phyloP scores from a whole-genome alignment of 108 stramenopile species.

The Nitzschia putrida region DNA sequence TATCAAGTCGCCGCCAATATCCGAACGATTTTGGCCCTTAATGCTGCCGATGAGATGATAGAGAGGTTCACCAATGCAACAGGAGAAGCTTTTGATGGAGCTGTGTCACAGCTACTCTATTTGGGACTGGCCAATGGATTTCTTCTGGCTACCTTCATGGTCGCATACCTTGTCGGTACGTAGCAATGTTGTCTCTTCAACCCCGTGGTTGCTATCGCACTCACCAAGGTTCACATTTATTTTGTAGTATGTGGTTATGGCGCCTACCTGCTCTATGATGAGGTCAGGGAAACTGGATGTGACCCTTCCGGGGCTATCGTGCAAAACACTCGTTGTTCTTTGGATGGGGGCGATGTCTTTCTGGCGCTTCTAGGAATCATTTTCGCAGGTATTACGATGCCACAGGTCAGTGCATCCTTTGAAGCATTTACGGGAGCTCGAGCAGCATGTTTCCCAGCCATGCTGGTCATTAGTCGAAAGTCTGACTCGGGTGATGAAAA shows the following conservation, averaged over 20 bases:
- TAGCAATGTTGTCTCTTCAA: constrained; percentile 29
- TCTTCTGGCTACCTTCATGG: constrained; percentile 37
- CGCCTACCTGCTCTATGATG: constrained; percentile 43
- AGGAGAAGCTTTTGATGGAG: constrained; percentile 36
- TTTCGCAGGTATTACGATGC: constrained; percentile 39
- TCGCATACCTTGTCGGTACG: constrained; percentile 21
- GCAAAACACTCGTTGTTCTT: constrained; percentile 34
- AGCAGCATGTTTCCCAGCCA: constrained; percentile 49
- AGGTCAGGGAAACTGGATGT: constrained; percentile 41
- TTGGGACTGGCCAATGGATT: constrained; percentile 54
- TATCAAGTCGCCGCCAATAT: constrained; percentile 46
- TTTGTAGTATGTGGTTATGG: constrained; percentile 58
- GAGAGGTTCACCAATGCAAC: constrained; percentile 45
- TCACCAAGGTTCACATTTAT: constrained; percentile 5
- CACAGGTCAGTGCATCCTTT: constrained; percentile 43
- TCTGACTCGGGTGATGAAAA: constrained; percentile 8
- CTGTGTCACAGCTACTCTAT: constrained; percentile 24
- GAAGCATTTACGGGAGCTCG: constrained; percentile 45
- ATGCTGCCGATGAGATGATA: constrained; percentile 46
- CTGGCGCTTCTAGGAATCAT: constrained; percentile 55
- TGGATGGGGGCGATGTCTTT: constrained; percentile 42
- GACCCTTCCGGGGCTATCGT: constrained; percentile 50
- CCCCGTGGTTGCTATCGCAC: constrained; percentile 21
- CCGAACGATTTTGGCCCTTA: constrained; percentile 55
- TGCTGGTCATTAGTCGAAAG: constrained; percentile 42